A percentile compares a stretch with the other conserved stretches of the same genome.
Conservation (phyloP, 2,329 filamentous ascomycete genomes). For the Colletotrichum musicola region DNA sequence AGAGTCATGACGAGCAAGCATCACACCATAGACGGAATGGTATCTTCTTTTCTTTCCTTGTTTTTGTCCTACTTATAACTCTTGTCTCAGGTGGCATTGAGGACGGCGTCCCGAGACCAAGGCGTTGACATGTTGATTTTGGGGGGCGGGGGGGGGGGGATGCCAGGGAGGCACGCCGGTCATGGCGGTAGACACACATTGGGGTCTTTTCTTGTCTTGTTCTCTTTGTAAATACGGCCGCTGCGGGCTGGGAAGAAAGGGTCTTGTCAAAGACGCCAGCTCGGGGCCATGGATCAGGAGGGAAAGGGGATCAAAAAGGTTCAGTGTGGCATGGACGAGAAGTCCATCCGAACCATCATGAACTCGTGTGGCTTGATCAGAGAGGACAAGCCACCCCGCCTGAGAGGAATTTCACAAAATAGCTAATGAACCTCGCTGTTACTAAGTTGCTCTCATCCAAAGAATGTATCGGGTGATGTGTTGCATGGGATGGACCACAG, state of each 20-base stretch:
- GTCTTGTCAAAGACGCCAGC: constrained; percentile 13
- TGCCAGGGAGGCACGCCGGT: constrained; percentile 11
- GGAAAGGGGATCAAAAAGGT: constrained; percentile 17
- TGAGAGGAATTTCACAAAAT: constrained; percentile 26
- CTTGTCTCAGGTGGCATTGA: constrained; percentile 30
- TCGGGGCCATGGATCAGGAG: neutral
- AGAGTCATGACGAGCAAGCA: constrained; percentile 27
- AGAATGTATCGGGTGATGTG: neutral
- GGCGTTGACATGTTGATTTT: constrained; percentile 34
- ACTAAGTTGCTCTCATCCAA: neutral
- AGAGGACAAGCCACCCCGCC: neutral
- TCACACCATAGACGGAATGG: constrained; percentile 30
- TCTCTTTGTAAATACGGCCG: constrained; percentile 30
- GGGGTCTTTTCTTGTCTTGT: neutral
- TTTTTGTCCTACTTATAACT: constrained; percentile 31
- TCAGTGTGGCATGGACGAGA: neutral
- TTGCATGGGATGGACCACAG: neutral
- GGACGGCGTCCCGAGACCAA: constrained; percentile 34
- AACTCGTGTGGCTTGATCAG: constrained; percentile 1
- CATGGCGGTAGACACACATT: neutral
- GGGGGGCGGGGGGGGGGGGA: constrained; percentile 13
- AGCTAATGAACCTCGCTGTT: constrained; percentile 35
- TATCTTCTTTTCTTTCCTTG: constrained; percentile 18
- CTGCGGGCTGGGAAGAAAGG: neutral
- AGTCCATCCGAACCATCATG: neutral